A percentile compares a stretch with the other conserved stretches of the same genome.
These are phyloP conservation scores for Tricladium varicosporioides DNA, from an alignment of 2,329 filamentous ascomycete species.

Conservation along the genomic window DNA sequence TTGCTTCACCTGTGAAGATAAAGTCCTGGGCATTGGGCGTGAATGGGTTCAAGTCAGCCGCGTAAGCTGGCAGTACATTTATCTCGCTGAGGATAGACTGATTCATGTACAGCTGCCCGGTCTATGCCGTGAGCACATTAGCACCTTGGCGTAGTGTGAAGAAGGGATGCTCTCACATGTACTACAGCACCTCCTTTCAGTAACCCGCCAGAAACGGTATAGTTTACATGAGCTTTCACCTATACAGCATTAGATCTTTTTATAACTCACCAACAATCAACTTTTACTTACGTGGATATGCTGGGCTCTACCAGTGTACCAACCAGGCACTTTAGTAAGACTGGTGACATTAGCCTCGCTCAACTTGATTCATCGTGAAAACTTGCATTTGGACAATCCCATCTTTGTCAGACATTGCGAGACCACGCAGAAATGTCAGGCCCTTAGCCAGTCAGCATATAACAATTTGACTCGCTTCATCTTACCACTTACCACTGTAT, in stretches of 20 bases:
- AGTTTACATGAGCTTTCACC: neutral
- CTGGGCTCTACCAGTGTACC: slow-evolving; percentile 43
- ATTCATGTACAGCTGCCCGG: slow-evolving; percentile 65
- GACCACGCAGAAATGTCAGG: neutral
- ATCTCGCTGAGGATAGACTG: slow-evolving; percentile 54
- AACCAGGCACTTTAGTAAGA: slow-evolving; percentile 40
- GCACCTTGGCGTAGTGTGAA: neutral
- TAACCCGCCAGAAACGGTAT: neutral
- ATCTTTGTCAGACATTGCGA: neutral
- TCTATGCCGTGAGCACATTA: slow-evolving; percentile 39
- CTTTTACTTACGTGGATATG: slow-evolving; percentile 43
- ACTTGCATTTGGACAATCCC: slow-evolving; percentile 36
- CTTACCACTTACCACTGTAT: slow-evolving; percentile 25
- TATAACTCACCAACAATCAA: neutral
- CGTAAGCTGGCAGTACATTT: slow-evolving; percentile 47
- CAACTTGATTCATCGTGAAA: slow-evolving; percentile 40
- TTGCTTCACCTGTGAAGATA: slow-evolving; percentile 45
- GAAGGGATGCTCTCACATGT: slow-evolving; percentile 29
- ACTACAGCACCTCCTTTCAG: neutral
- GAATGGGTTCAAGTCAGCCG: slow-evolving; percentile 43
- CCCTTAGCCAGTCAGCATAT: neutral
- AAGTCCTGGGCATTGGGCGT: slow-evolving; percentile 49
- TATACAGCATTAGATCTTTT: neutral
- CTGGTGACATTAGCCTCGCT: slow-evolving; percentile 43
- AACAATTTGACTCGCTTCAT: neutral